These are phyloP conservation scores for Gillenia trifoliata DNA, from an alignment of 306 rosid genomes.

Conservation along the genomic window DNA sequence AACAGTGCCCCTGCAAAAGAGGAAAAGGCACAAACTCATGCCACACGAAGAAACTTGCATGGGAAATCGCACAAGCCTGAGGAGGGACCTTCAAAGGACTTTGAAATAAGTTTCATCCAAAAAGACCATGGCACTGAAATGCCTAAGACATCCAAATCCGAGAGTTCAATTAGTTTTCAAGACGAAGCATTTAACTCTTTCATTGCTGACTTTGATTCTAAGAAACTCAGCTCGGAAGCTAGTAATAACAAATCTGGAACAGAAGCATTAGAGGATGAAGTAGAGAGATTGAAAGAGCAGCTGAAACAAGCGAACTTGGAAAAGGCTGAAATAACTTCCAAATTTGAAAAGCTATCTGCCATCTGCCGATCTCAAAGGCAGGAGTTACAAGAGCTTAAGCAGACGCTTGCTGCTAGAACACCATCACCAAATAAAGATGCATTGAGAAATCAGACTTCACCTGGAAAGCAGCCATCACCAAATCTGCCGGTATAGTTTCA, in stretches of 20 bases:
- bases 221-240: constrained; percentile 42
- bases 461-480: constrained; percentile 39
- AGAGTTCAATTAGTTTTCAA: constrained; percentile 41
- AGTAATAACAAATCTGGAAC: constrained; percentile 43
- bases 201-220: constrained; percentile 74
- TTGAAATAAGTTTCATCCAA: constrained; percentile 55
- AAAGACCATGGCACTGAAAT: constrained; percentile 28
- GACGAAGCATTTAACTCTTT: constrained; percentile 67
- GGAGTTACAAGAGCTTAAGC: constrained; percentile 92
- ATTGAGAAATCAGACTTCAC: constrained; percentile 34
- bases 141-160: constrained; percentile 37
- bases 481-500: constrained; percentile 39
- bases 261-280: constrained; percentile 70
- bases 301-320: constrained; percentile 66
- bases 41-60: constrained; percentile 39
- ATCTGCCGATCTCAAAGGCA: constrained; percentile 95
- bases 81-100: constrained; percentile 48
- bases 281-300: constrained; percentile 71
- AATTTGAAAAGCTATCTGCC: constrained; percentile 88
- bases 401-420: constrained; percentile 60
- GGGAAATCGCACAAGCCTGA: constrained; percentile 45
- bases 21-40: constrained; percentile 28
- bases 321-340: constrained; percentile 81
- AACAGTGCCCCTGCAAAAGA: constrained; percentile 45
- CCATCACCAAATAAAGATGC: constrained; percentile 66